Evolutionary conservation across 2,329 filamentous ascomycete genomes (phyloP), one percentile per base, ranked within the genome.

Genomic region (Fusarium liriodendri): DNA sequence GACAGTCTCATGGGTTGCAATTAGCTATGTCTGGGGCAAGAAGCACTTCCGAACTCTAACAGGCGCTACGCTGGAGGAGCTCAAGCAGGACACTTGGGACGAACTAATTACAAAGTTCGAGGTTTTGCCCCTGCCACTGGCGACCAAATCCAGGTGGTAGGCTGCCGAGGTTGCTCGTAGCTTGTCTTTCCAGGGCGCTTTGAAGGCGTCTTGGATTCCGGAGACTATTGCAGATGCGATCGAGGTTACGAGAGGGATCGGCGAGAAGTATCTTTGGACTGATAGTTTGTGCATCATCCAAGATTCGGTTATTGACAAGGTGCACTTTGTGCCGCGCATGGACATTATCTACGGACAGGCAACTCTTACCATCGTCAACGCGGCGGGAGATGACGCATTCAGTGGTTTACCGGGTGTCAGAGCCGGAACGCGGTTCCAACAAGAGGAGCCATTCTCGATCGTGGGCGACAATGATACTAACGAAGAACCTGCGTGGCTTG

Each of bases 381-480:
- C 16, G 8, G 45, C 45, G 5, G 45, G 45, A 18, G 45, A 50
- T 16, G 29, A 29, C 16, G 45, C 45, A 6, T 50, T 50, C 2
- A 50, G 45, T 3, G 45, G 45, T 11, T 4, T 50, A 2, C 45
- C 45, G 1, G 45, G 20, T 7, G 22, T 50, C 1, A 9, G 45
- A 2, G 1, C 25, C 0, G 25, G 45, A 9, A 50, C 45, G 2
- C 2, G 45, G 1, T 18, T n/a, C 6, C 45, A 50, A 27, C 0
- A 50, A 50, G 45, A 29, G 5, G 45, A 50, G 16, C 45, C 45
- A 6, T 50, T 50, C 45, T 10, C 25, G 25, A 27, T 29, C 25
- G 8, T 5, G 7, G 25, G 45, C 9, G 16, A 50, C 9, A 0
- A 6, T 27, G 45, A 50, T 1, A 2, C 14, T 27, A 14, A 27